Evolutionary conservation across 2,329 filamentous ascomycete genomes (phyloP).

Genomic region (Pestalotiopsis sp.): DNA sequence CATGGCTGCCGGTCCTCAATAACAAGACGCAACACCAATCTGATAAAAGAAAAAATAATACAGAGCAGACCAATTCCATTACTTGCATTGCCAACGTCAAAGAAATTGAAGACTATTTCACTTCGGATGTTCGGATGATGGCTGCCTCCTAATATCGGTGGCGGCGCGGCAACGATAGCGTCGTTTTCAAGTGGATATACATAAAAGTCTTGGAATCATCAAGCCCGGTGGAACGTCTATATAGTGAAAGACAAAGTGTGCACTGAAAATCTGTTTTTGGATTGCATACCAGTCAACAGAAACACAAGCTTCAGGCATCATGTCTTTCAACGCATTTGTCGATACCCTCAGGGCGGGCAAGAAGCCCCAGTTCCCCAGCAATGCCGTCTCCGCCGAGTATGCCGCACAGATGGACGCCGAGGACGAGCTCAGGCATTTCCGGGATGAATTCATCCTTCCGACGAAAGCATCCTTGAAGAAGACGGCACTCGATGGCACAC

Average conservation of each 20-base stretch:
- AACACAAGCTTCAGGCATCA: conserved; percentile 59
- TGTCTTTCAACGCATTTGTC: conserved; percentile 42
- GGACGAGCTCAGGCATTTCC: conserved; percentile 62
- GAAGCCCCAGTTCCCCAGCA: conserved; percentile 46
- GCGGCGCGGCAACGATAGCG: conserved; percentile 4
- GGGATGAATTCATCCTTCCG: conserved; percentile 77
- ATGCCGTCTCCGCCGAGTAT: conserved; percentile 50
- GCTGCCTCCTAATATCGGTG: background rate
- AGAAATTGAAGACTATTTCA: background rate
- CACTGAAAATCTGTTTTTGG: background rate
- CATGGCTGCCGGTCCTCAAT: too few species aligned
- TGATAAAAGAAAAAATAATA: background rate
- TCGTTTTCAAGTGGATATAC: conserved; percentile 9
- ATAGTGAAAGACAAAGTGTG: background rate
- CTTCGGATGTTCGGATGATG: conserved; percentile 5
- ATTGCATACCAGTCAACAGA: background rate
- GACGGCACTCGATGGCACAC: conserved; percentile 53
- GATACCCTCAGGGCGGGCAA: conserved; percentile 43
- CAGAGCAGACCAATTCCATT: background rate
- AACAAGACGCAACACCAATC: too few species aligned
- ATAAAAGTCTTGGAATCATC: background rate
- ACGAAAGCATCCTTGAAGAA: conserved; percentile 72
- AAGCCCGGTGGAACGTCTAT: conserved; percentile 1
- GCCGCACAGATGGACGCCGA: conserved; percentile 58
- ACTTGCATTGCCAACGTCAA: background rate